Evolutionary conservation across 495 filamentous ascomycete genomes (phyloP).

Genomic region (Gamarada debralockiae): DNA sequence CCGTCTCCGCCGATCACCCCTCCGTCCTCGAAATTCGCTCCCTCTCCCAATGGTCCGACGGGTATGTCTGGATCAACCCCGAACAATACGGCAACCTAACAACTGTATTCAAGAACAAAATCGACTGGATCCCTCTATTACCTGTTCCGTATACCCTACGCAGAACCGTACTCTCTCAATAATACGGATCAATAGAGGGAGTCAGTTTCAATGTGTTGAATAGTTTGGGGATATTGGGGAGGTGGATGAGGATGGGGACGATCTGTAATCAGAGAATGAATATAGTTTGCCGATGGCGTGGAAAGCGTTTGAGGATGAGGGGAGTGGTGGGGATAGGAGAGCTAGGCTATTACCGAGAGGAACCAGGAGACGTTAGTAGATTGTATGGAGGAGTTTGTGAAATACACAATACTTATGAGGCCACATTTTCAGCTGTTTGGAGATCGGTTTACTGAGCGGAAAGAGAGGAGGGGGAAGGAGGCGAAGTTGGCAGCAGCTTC

Average conservation of each 20-base stretch:
- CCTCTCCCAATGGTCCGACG: constrained; percentile 64
- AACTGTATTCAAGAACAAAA: constrained; percentile 71
- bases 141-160: constrained; percentile 61
- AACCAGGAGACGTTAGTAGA: constrained; percentile 68
- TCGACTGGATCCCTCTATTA: constrained; percentile 68
- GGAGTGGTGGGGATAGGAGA: constrained; percentile 34
- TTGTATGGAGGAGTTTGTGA: constrained; percentile 77
- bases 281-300: constrained; percentile 61
- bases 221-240: constrained; percentile 61
- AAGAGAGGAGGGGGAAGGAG: constrained; percentile 38
- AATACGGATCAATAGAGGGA: constrained; percentile 62
- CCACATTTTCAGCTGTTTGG: constrained; percentile 58
- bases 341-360: constrained; percentile 55
- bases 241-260: constrained; percentile 77
- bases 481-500: too few species aligned
- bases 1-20: constrained; percentile 49
- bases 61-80: constrained; percentile 64
- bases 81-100: constrained; percentile 73
- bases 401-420: constrained; percentile 66
- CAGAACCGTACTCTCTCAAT: constrained; percentile 66
- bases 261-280: constrained; percentile 73
- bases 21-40: constrained; percentile 65
- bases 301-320: constrained; percentile 56
- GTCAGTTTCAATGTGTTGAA: constrained; percentile 76
- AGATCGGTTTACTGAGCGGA: constrained; percentile 62